Evolutionary conservation across 169 alveolate genomes (phyloP).

Genomic region (Hepatocystis sp.): DNA sequence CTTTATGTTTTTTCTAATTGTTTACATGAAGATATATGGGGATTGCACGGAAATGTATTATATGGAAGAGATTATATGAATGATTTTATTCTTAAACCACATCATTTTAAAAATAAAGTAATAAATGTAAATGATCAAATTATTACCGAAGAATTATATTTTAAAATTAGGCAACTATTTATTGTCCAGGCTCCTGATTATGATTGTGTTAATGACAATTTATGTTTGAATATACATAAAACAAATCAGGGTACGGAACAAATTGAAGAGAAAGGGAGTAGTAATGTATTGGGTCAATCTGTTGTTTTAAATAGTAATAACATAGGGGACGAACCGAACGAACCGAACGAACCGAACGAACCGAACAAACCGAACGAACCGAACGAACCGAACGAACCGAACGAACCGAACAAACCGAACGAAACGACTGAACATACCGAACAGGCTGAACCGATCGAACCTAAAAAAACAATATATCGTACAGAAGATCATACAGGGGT

Average conservation of each 20-base stretch:
- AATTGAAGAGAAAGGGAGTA: background rate
- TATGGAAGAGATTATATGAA: slow-evolving; percentile 71
- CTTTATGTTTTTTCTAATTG: slow-evolving; percentile 86
- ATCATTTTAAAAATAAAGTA: slow-evolving; percentile 44
- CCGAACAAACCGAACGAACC: too few species aligned
- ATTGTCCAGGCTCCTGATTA: slow-evolving; percentile 71
- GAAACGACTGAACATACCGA: too few species aligned
- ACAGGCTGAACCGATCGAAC: too few species aligned
- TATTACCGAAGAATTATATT: slow-evolving; percentile 70
- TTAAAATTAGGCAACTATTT: slow-evolving; percentile 66
- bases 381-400: too few species aligned
- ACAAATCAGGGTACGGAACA: slow-evolving; percentile 1
- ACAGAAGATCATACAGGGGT: too few species aligned
- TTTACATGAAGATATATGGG: slow-evolving; percentile 91
- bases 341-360: too few species aligned
- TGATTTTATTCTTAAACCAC: slow-evolving; percentile 54
- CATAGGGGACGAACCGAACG: too few species aligned
- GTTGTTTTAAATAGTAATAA: too few species aligned
- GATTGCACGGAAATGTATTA: slow-evolving; percentile 90
- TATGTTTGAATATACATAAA: slow-evolving; percentile 37
- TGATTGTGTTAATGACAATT: slow-evolving; percentile 59
- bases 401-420: too few species aligned
- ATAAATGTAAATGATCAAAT: slow-evolving; percentile 35
- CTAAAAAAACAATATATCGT: too few species aligned
- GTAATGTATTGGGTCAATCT: too few species aligned